A percentile compares a stretch with the other conserved stretches of the same genome.
phyloP scores from a whole-genome alignment of 2,329 filamentous ascomycete genomes.

The Zymoseptoria crescenta region DNA sequence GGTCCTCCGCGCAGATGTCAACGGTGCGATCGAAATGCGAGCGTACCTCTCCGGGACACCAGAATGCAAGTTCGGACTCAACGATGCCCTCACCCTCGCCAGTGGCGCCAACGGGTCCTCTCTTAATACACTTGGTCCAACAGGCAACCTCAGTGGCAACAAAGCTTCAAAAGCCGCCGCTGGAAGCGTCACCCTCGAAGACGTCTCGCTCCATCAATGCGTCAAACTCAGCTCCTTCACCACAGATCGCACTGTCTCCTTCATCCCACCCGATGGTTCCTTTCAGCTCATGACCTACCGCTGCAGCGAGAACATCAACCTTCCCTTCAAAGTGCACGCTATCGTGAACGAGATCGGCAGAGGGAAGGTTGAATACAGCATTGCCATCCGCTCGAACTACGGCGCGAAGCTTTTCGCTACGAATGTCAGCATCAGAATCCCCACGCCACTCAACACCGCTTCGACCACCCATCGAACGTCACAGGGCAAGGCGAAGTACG shows the following conservation, averaged over 20 bases:
- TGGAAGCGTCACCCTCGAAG: slow-evolving; percentile 89
- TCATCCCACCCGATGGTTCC: slow-evolving; percentile 92
- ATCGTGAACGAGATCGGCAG: slow-evolving; percentile 97
- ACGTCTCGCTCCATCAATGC: slow-evolving; percentile 98
- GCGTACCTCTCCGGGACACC: slow-evolving; percentile 94
- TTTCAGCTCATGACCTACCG: slow-evolving; percentile 99
- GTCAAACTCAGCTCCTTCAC: slow-evolving; percentile 97
- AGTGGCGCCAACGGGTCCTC: slow-evolving; percentile 40
- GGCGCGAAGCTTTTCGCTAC: slow-evolving; percentile 93
- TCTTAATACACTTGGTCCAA: slow-evolving; percentile 40
- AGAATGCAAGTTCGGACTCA: slow-evolving; percentile 97
- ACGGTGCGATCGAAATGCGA: slow-evolving; percentile 96
- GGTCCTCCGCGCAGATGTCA: slow-evolving; percentile 90
- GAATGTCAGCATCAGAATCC: slow-evolving; percentile 89
- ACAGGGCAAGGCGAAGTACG: slow-evolving; percentile 96
- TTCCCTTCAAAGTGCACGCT: slow-evolving; percentile 97
- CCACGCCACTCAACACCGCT: slow-evolving; percentile 92
- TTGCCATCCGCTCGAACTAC: slow-evolving; percentile 95
- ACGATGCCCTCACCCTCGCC: slow-evolving; percentile 78
- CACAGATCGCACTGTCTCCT: slow-evolving; percentile 90
- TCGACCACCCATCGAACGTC: slow-evolving; percentile 87
- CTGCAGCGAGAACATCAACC: slow-evolving; percentile 94
- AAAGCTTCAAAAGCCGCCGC: slow-evolving; percentile 94
- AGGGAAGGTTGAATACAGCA: slow-evolving; percentile 97
- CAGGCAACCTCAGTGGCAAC: slow-evolving; percentile 68